These are phyloP conservation scores for Saxophila tyrrhenica DNA, from an alignment of 495 filamentous ascomycete species.

Conservation along the genomic window DNA sequence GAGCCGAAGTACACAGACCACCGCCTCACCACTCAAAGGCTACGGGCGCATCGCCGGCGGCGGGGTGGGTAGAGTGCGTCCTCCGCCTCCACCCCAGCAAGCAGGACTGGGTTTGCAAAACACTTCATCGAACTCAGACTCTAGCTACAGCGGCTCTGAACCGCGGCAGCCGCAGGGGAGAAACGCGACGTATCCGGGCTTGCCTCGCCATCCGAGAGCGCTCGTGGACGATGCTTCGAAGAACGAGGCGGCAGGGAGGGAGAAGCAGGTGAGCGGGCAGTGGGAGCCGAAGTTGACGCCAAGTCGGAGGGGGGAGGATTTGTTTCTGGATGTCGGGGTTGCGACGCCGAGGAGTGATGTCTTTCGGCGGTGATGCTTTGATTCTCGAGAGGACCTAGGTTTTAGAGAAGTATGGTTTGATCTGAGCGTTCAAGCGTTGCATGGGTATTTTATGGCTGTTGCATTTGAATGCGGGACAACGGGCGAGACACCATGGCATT, in stretches of 20 bases:
- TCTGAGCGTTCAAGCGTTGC: background rate
- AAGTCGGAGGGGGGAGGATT: constrained; percentile 26
- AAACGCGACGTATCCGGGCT: background rate
- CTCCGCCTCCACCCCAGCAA: no score
- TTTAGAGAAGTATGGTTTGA: background rate
- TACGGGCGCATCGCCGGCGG: constrained; percentile 10
- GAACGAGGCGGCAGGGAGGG: background rate
- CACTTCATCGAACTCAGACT: background rate
- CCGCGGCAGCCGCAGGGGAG: no score
- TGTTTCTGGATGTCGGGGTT: constrained; percentile 22
- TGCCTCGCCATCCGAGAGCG: background rate
- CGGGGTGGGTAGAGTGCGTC: no score
- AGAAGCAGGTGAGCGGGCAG: constrained; percentile 7
- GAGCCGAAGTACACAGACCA: background rate
- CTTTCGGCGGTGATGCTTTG: background rate
- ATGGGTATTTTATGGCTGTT: no score
- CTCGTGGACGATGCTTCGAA: background rate
- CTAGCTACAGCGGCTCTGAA: background rate
- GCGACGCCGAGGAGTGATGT: constrained; percentile 3
- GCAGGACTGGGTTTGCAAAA: background rate
- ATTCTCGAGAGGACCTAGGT: background rate
- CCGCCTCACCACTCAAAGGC: constrained; percentile 17
- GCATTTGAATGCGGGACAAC: no score
- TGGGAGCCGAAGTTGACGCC: constrained; percentile 32
- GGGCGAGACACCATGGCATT: no score